phyloP scores from a whole-genome alignment of 805 yeast species.

The Wickerhamomyces kurtzmanii region DNA sequence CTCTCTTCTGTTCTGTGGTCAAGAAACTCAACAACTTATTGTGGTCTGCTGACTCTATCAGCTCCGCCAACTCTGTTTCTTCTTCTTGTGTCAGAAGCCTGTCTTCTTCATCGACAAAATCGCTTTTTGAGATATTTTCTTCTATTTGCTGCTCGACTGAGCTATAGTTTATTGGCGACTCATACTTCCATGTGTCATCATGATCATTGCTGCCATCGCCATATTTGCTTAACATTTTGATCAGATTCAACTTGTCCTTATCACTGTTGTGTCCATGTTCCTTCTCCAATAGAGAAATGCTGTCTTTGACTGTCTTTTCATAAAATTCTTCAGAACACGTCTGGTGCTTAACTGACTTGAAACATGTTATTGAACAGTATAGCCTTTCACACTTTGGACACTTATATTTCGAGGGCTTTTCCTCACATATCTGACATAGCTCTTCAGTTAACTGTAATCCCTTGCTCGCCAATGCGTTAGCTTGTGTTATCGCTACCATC shows the following conservation, averaged over 20 bases:
- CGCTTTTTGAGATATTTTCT: background rate
- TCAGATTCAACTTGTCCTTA: conserved; percentile 2
- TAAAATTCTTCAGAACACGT: conserved; percentile 3
- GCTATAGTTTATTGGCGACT: background rate
- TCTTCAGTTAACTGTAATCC: no score
- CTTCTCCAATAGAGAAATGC: background rate
- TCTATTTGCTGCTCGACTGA: background rate
- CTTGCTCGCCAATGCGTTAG: no score
- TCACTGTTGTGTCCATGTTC: background rate
- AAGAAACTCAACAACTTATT: conserved; percentile 2
- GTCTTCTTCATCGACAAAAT: conserved; percentile 2
- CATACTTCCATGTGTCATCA: conserved; percentile 3
- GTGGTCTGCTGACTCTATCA: conserved; percentile 2
- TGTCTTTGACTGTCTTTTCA: conserved; percentile 1
- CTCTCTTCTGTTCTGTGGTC: conserved; percentile 1
- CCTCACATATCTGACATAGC: background rate
- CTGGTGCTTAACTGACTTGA: conserved; percentile 4
- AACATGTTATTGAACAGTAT: conserved; percentile 6
- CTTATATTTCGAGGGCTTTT: conserved; percentile 1
- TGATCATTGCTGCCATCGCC: background rate
- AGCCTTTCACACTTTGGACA: conserved; percentile 4
- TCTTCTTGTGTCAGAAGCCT: conserved; percentile 2
- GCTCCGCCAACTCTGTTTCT: conserved; percentile 1
- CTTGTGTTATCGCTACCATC: no score
- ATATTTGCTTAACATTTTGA: conserved; percentile 2